Evolutionary conservation across 495 filamentous ascomycete species (phyloP), one percentile per base, ranked within the genome.

Genomic region (Xylaria curta): DNA sequence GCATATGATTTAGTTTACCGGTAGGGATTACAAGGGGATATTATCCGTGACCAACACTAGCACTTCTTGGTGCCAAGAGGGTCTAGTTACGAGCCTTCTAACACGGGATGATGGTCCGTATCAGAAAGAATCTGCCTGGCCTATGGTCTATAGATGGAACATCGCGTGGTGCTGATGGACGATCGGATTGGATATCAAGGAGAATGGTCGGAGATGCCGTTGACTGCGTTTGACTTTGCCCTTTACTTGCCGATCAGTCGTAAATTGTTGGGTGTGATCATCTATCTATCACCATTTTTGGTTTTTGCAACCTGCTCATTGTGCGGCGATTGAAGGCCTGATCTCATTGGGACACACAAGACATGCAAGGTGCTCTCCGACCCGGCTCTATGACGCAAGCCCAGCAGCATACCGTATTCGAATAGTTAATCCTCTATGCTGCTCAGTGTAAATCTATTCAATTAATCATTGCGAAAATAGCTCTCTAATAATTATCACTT

Each of bases 61-160:
- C 17, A 15, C 7, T 51, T 53, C 28, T 47, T 66, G n/a, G 63
- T 53, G 63, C 63, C 63, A 53, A 53, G 63, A 33, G 9, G 33
- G 42, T 15, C 5, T 42, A n/a, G n/a, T n/a, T n/a, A 31, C 2
- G 42, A 46, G 26, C 40, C 9, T 31, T 3, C n/a, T 6, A 33
- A 44, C 21, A 21, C n/a, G 2, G 28, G 46, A 26, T n/a, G 2
- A 12, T 13, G 42, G 42, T 5, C 17, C n/a, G 21, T 21, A 38
- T 38, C 5, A 36, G 15, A 36, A 17, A 51, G 13, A 66, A 21
- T 47, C 15, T 49, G 13, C 38, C 31, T 10, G 5, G 17, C 13
- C 3, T 51, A 44, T 49, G 40, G 24, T 24, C 24, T 9, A 9
- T n/a, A 65, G 13, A 28, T 10, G 26, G 26, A n/a, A 65, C 15